Percentiles rank a stretch among this genome's conserved stretches.
These are phyloP conservation scores for Colletotrichum shisoi DNA, from an alignment of 2,329 filamentous ascomycete genomes.

Conservation along the genomic window DNA sequence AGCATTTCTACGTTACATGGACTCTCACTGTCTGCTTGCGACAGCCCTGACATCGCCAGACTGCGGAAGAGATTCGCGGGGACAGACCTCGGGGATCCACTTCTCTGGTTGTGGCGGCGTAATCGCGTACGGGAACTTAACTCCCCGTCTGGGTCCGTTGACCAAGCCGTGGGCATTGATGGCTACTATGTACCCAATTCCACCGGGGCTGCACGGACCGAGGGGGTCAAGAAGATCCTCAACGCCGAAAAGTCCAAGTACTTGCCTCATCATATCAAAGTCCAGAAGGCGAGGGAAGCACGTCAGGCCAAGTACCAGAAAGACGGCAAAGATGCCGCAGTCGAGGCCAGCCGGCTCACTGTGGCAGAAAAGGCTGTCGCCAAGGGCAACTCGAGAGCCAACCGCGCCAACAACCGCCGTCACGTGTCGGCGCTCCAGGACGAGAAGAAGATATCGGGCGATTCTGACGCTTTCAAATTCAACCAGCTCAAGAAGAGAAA, in stretches of 20 bases:
- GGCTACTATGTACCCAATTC: constrained; percentile 84
- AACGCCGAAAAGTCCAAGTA: constrained; percentile 99
- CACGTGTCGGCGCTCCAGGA: constrained; percentile 94
- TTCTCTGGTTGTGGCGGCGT: constrained; percentile 66
- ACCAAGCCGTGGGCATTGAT: constrained; percentile 57
- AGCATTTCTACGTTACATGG: constrained; percentile 57
- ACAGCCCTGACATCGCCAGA: constrained; percentile 59
- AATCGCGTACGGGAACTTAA: constrained; percentile 66
- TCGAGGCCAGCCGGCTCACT: constrained; percentile 75
- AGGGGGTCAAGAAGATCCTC: constrained; percentile 93
- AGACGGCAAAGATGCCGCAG: constrained; percentile 73
- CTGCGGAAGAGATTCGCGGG: constrained; percentile 58
- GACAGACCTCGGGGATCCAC: constrained; percentile 58
- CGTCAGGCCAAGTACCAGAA: constrained; percentile 78
- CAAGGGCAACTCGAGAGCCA: constrained; percentile 90
- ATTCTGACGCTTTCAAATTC: constrained; percentile 93
- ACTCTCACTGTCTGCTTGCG: constrained; percentile 54
- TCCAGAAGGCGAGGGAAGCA: constrained; percentile 89
- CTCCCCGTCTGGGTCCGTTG: constrained; percentile 44
- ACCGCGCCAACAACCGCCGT: constrained; percentile 93
- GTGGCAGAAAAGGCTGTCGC: constrained; percentile 79
- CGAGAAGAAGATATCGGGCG: constrained; percentile 86
- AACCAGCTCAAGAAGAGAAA: constrained; percentile 99
- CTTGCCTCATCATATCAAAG: constrained; percentile 94
- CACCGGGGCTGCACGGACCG: constrained; percentile 87